Evolutionary conservation across 495 filamentous ascomycete genomes (phyloP), one percentile per base, ranked within the genome.

Genomic region (Trichoderma gamsii): DNA sequence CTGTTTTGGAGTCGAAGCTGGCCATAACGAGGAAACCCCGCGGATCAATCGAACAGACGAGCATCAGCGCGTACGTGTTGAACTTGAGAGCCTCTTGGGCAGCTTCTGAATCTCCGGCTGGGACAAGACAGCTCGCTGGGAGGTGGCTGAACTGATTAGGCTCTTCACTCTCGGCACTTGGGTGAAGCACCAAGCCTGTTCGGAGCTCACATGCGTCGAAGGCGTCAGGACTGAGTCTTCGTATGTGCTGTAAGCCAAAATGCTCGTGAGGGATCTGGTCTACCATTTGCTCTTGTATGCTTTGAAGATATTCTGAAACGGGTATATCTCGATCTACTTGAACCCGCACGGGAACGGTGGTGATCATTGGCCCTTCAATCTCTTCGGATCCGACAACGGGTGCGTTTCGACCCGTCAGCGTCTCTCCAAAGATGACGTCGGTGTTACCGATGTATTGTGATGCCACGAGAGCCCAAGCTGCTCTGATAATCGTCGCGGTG

Each of bases 241-340:
- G 79, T 69, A 92, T 92, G 66, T 89, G 82, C 74, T 90, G 87
- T 74, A 92, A 79, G 8, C 90, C 89, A 72, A 85, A 81, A 63
- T 90, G 88, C 74, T 92, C 84, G 72, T 87, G 86, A 0, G 85
- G 80, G 6, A 87, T 85, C 1, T 83, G 81, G 1, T 78, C 77
- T 23, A 85, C 73, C 27, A 83, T 79, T 16, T 81, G 75, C 46
- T 84, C 77, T 63, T 89, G 86, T 2, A 92, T 77, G 0, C 74
- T 63, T 41, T 82, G 79, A 9, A 88, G 74, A 69, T 76, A 81
- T n/a, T 78, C 74, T 6, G 68, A 65, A 0, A 78, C 70, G 0
- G 74, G 75, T 4, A 49, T 27, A 13, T 76, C 67, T 0, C 71
- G 70, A 32, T 75, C 69, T 0, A 79, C 70, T 77, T 77, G 72